Conservation (phyloP, 805 yeast genomes). For the Zygosaccharomyces bailii region DNA sequence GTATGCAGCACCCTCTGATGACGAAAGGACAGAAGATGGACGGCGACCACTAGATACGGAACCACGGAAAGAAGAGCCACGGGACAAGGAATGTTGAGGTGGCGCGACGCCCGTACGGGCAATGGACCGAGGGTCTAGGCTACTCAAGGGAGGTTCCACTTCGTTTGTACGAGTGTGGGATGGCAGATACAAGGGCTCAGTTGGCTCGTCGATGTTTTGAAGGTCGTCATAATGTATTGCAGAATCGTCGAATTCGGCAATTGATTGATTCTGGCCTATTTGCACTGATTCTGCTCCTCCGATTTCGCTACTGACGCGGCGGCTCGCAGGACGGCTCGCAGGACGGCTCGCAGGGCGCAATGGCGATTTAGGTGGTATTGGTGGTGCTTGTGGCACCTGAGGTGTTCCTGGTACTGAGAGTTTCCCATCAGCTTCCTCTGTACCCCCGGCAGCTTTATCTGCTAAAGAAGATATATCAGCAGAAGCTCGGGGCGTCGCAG, state of each 20-base stretch:
- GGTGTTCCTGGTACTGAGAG: not conserved
- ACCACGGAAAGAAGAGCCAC: not conserved
- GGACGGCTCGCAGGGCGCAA: not conserved
- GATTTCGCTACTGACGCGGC: not conserved
- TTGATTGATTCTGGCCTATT: not conserved
- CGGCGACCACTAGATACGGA: not conserved
- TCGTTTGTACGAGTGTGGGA: not conserved
- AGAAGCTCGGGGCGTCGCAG: slow-evolving; percentile 7
- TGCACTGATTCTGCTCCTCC: not conserved
- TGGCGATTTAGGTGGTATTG: slow-evolving; percentile 15
- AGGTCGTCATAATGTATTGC: not conserved
- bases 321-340: not conserved
- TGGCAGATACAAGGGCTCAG: not conserved
- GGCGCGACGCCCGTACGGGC: not conserved
- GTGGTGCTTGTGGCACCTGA: slow-evolving; percentile 18
- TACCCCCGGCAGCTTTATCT: not conserved
- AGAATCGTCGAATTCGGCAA: not conserved
- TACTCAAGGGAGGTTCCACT: not conserved
- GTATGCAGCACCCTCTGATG: not conserved
- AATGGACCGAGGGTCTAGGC: not conserved
- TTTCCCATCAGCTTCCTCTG: not conserved
- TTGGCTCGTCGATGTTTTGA: not conserved
- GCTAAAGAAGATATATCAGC: not conserved
- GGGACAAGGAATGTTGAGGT: not conserved
- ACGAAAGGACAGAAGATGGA: not conserved